Percentiles rank a stretch among this genome's conserved stretches.
phyloP scores from a whole-genome alignment of 805 yeast genomes.

The Monosporozyma yasuniensis region DNA sequence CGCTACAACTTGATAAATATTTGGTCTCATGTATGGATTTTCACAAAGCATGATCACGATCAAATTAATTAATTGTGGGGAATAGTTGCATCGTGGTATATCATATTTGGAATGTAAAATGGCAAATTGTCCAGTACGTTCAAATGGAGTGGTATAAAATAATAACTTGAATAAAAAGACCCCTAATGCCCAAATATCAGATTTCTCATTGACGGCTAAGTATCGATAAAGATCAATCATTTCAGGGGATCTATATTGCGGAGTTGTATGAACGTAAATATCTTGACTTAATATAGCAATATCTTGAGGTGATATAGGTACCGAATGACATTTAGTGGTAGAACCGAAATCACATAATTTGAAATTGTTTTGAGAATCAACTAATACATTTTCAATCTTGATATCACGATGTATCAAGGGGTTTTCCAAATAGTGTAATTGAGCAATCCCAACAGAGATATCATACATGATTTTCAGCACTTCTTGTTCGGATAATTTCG shows the following conservation, averaged over 20 bases:
- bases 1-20: conserved; percentile 66
- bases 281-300: conserved; percentile 75
- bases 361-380: conserved; percentile 58
- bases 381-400: conserved; percentile 87
- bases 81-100: conserved; percentile 67
- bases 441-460: conserved; percentile 66
- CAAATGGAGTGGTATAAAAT: conserved; percentile 93
- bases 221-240: conserved; percentile 86
- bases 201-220: conserved; percentile 78
- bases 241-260: conserved; percentile 92
- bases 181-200: conserved; percentile 97
- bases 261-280: conserved; percentile 83
- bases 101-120: conserved; percentile 75
- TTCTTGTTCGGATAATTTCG: conserved; percentile 68
- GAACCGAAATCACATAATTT: conserved; percentile 94
- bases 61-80: conserved; percentile 64
- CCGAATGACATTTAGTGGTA: conserved; percentile 42
- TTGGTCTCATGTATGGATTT: conserved; percentile 76
- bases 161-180: conserved; percentile 83
- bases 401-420: conserved; percentile 85
- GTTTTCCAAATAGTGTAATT: conserved; percentile 66
- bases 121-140: conserved; percentile 71
- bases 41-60: conserved; percentile 75
- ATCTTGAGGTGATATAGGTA: conserved; percentile 65
- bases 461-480: conserved; percentile 79